Evolutionary conservation across 192 early-diverging fungal genomes (phyloP).

Genomic region (Entrophospora sp.): DNA sequence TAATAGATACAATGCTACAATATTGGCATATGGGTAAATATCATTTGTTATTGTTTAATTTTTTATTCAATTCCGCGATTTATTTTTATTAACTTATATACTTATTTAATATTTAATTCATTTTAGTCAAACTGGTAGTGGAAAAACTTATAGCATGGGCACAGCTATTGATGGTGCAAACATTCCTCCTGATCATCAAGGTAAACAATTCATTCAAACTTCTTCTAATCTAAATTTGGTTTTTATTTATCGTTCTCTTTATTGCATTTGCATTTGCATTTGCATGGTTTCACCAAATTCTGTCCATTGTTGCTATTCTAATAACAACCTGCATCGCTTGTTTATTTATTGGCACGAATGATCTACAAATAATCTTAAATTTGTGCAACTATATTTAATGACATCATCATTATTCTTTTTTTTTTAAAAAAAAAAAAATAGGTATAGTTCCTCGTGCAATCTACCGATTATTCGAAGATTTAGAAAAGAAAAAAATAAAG

Average conservation of each 20-base stretch:
- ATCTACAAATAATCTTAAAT: background rate
- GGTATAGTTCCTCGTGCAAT: slow-evolving; percentile 69
- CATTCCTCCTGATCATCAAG: slow-evolving; percentile 25
- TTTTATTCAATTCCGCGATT: no score
- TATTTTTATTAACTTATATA: background rate
- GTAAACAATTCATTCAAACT: background rate
- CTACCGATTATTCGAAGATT: slow-evolving; percentile 40
- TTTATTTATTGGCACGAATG: background rate
- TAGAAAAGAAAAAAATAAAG: slow-evolving; percentile 30
- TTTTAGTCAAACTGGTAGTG: slow-evolving; percentile 73
- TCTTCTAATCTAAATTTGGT: background rate
- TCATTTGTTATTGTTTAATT: background rate
- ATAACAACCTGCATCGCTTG: background rate
- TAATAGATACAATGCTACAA: slow-evolving; percentile 83
- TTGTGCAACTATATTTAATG: background rate
- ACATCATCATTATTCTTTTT: no score
- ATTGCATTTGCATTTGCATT: no score
- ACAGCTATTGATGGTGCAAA: slow-evolving; percentile 48
- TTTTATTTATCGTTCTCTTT: no score
- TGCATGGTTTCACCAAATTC: background rate
- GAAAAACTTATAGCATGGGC: slow-evolving; percentile 97
- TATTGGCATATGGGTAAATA: slow-evolving; percentile 77
- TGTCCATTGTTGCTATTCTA: background rate
- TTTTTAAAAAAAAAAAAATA: slow-evolving; percentile 1
- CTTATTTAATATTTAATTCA: background rate